phyloP scores from a whole-genome alignment of 2,329 filamentous ascomycete species.

The Fusarium sp. region DNA sequence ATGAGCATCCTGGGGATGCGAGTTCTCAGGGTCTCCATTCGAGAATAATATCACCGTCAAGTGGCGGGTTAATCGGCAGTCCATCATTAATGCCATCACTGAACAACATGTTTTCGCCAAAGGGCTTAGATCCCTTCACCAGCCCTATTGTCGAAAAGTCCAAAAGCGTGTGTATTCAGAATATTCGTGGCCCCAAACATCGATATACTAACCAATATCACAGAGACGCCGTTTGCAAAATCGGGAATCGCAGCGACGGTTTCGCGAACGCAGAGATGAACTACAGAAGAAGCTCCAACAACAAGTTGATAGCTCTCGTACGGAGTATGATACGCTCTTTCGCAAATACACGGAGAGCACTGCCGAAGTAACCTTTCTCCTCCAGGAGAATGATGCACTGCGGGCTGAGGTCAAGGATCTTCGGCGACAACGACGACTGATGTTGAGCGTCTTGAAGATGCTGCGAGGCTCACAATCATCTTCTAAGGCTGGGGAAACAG shows the following conservation, averaged over 20 bases:
- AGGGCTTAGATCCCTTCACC: too few species aligned
- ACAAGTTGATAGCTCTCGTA: slow-evolving; percentile 5
- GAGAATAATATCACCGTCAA: not conserved
- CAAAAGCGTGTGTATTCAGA: too few species aligned
- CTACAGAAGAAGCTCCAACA: slow-evolving; percentile 13
- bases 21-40: slow-evolving; percentile 1
- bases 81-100: too few species aligned
- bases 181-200: too few species aligned
- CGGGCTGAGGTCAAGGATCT: slow-evolving; percentile 19
- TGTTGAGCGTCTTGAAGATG: slow-evolving; percentile 9
- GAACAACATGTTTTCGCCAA: too few species aligned
- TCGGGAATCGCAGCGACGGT: slow-evolving; percentile 18
- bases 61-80: not conserved
- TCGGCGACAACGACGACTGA: slow-evolving; percentile 11
- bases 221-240: slow-evolving; percentile 18
- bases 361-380: slow-evolving; percentile 4
- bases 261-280: slow-evolving; percentile 16
- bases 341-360: slow-evolving; percentile 9
- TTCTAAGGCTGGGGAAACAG: slow-evolving; percentile 9
- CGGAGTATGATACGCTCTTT: slow-evolving; percentile 7
- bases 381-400: slow-evolving; percentile 17
- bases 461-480: slow-evolving; percentile 5
- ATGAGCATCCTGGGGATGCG: not conserved
- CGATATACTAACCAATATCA: not conserved
- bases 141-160: too few species aligned